Evolutionary conservation across 306 rosid species (phyloP).

Genomic region (Ammopiptanthus mongolicus): DNA sequence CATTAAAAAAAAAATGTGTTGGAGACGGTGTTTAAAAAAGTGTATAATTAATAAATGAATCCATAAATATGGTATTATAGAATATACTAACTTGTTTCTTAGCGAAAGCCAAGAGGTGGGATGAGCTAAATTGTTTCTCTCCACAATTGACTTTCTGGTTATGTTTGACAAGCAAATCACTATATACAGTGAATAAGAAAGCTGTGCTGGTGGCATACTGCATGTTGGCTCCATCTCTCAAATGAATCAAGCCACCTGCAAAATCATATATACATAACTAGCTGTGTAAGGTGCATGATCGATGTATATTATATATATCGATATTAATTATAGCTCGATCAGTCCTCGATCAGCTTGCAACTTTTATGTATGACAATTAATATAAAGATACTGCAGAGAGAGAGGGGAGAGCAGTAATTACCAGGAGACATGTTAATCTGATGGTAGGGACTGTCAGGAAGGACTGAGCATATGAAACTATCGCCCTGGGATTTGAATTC

Average conservation of each 20-base stretch:
- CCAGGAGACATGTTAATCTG: constrained; percentile 61
- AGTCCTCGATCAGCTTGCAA: not conserved
- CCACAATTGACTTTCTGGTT: constrained; percentile 53
- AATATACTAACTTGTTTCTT: constrained; percentile 56
- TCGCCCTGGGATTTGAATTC: constrained; percentile 58
- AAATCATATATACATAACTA: not conserved
- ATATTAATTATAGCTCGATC: not conserved
- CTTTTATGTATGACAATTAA: not conserved
- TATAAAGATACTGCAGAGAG: not conserved
- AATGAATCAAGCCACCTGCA: constrained; percentile 63
- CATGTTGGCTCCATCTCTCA: constrained; percentile 86
- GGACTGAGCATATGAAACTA: constrained; percentile 68
- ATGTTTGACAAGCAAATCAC: constrained; percentile 54
- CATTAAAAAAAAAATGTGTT: too few species aligned
- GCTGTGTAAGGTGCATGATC: too few species aligned
- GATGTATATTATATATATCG: not conserved
- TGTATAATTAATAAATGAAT: not conserved
- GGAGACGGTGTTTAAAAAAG: too few species aligned
- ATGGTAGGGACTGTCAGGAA: constrained; percentile 76
- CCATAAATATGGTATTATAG: not conserved
- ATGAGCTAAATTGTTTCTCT: constrained; percentile 26
- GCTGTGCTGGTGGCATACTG: constrained; percentile 73
- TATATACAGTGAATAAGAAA: constrained; percentile 42
- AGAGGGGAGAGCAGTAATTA: constrained; percentile 4
- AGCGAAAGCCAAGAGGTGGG: constrained; percentile 43